Evolutionary conservation across 139 green algal genomes (phyloP), one percentile per base, ranked within the genome.

Genomic region (Haematococcus lacustris): DNA sequence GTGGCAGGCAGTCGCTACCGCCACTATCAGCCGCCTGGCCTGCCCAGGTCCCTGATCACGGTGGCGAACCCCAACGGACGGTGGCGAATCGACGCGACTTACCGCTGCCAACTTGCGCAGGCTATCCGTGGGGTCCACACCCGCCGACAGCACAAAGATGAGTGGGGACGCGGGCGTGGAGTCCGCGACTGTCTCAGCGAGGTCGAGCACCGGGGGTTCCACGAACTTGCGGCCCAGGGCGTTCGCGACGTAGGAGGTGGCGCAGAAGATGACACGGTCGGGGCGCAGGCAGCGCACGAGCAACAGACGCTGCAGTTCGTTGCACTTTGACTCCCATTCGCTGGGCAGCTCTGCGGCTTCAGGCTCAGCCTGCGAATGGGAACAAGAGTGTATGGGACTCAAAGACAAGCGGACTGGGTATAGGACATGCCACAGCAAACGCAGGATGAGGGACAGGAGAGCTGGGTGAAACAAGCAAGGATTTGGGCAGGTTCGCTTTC

Each of bases 191-290:
- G 83, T 86, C 79, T 96, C 86, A 0, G 47, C 77, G 28, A 96
- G 88, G 80, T 96, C 86, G 25, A 96, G 82, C 51, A 92, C 85
- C 7, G 91, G 91, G 4, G 91, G 91, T 78, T 95, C 90, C 30
- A 94, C 85, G 76, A 89, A 96, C 79, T 89, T 87, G 6, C 40
- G 35, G 30, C 91, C 91, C 28, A 96, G 80, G 6, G 84, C 77
- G 66, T 91, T 91, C 51, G 86, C 80, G 3, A 95, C 89, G 77
- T 91, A 96, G 5, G 62, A 77, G 17, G 87, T 88, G n/a, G 87
- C 85, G 1, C 83, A 85, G 71, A 91, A 91, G 61, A 93, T 86
- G 71, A 92, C 83, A 32, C 90, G 80, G 81, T 96, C 91, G 60
- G 86, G 86, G 41, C 91, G 82, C 50, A 92, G 75, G 71, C 74